Evolutionary conservation across 2,329 filamentous ascomycete genomes (phyloP).

Genomic region (Grosmannia serpens): DNA sequence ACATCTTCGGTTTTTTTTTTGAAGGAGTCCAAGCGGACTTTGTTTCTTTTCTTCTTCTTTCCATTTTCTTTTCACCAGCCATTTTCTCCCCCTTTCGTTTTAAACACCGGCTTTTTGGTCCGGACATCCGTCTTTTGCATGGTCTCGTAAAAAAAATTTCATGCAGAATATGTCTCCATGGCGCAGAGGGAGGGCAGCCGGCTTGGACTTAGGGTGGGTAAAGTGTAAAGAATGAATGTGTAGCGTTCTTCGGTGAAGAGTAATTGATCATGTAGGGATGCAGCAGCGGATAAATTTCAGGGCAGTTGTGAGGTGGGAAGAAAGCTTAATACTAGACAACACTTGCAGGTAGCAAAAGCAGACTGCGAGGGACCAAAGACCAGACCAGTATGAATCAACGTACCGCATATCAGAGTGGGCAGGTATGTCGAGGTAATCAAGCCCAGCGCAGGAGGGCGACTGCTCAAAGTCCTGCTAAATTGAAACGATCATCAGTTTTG

Average conservation of each 20-base stretch:
- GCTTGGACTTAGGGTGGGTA: background rate
- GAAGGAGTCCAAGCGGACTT: background rate
- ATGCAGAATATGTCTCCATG: background rate
- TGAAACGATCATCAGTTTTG: constrained; percentile 12
- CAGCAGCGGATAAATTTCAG: background rate
- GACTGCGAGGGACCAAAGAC: background rate
- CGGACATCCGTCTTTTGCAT: background rate
- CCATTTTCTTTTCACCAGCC: background rate
- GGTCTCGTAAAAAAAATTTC: background rate
- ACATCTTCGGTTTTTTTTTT: background rate
- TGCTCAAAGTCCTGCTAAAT: constrained; percentile 41
- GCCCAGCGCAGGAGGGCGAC: constrained; percentile 34
- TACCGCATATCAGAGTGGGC: constrained; percentile 44
- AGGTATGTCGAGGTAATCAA: constrained; percentile 43
- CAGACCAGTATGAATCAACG: constrained; percentile 19
- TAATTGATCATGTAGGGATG: background rate
- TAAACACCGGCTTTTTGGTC: background rate
- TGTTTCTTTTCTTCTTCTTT: background rate
- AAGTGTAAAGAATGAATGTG: background rate
- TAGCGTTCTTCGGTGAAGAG: background rate
- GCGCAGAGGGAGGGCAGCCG: background rate
- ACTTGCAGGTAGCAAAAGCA: background rate
- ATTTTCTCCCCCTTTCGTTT: background rate
- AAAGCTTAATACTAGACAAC: background rate
- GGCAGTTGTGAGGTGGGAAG: background rate